Conservation (phyloP, 1,139 yeast genomes). For the Geotrichum klebahnii region DNA sequence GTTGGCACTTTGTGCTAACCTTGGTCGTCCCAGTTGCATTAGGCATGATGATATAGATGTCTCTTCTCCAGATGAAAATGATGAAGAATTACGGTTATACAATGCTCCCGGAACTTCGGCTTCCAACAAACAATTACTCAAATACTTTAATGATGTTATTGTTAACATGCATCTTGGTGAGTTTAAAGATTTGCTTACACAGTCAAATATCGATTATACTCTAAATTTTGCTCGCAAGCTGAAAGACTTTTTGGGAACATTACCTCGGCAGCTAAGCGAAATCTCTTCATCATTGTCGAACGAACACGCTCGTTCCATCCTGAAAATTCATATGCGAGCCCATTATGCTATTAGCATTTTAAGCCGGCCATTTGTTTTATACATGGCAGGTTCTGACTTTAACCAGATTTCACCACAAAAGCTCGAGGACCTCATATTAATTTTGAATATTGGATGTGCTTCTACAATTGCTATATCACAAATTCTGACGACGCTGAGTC, state of each 20-base stretch:
- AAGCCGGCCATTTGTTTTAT: constrained; percentile 21
- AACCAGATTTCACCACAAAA: constrained; percentile 17
- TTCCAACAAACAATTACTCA: constrained; percentile 7
- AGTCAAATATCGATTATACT: constrained; percentile 16
- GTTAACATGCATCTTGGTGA: constrained; percentile 19
- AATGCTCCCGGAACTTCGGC: constrained; percentile 18
- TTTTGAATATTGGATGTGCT: constrained; percentile 21
- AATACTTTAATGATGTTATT: constrained; percentile 13
- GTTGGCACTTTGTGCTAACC: constrained; percentile 20
- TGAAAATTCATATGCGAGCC: constrained; percentile 21
- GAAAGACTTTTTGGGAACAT: constrained; percentile 17
- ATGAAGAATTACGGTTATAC: constrained; percentile 15
- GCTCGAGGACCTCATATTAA: constrained; percentile 10
- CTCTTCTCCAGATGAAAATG: constrained; percentile 17
- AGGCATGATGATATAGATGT: constrained; percentile 21
- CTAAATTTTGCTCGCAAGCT: constrained; percentile 17
- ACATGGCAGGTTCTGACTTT: constrained; percentile 20
- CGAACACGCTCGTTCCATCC: constrained; percentile 19
- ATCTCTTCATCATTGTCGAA: constrained; percentile 15
- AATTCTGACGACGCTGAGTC: constrained; percentile 17
- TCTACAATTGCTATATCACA: constrained; percentile 22
- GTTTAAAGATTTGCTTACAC: constrained; percentile 16
- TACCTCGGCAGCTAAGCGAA: constrained; percentile 19
- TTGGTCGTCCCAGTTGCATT: constrained; percentile 22
- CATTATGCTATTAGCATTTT: constrained; percentile 22